A percentile compares a stretch with the other conserved stretches of the same genome.
These are phyloP conservation scores for Debaryomyces hansenii DNA, from an alignment of 805 yeast genomes.

Conservation along the genomic window DNA sequence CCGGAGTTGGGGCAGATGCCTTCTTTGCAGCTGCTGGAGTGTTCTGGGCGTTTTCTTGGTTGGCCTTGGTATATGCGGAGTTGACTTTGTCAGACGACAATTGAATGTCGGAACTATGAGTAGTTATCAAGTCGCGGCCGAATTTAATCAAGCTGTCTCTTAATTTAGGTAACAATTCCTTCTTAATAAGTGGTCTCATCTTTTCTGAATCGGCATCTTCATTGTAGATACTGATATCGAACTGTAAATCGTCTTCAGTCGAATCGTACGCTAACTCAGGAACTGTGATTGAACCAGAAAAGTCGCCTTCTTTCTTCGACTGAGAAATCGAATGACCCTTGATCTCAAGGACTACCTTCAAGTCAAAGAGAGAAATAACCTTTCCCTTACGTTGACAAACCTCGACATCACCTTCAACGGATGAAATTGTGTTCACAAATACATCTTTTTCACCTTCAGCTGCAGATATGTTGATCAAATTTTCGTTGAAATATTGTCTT, in stretches of 20 bases:
- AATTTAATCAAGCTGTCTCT: slow-evolving; percentile 61
- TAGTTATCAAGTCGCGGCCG: slow-evolving; percentile 72
- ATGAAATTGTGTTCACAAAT: slow-evolving; percentile 46
- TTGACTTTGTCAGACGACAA: slow-evolving; percentile 50
- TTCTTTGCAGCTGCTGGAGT: slow-evolving; percentile 24
- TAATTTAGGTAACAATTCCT: slow-evolving; percentile 65
- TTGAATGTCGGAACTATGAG: slow-evolving; percentile 87
- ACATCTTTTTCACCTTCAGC: slow-evolving; percentile 31
- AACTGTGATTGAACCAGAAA: slow-evolving; percentile 71
- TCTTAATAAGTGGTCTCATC: slow-evolving; percentile 50
- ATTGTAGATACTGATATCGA: slow-evolving; percentile 66
- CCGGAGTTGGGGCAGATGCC: slow-evolving; percentile 9
- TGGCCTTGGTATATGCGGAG: slow-evolving; percentile 46
- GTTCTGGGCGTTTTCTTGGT: slow-evolving; percentile 31
- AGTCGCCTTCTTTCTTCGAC: slow-evolving; percentile 32
- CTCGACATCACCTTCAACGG: slow-evolving; percentile 93
- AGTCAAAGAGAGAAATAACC: slow-evolving; percentile 86
- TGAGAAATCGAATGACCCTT: slow-evolving; percentile 39
- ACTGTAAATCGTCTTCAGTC: slow-evolving; percentile 81
- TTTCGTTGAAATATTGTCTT: slow-evolving; percentile 65
- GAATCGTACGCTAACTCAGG: slow-evolving; percentile 97
- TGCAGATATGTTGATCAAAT: slow-evolving; percentile 52
- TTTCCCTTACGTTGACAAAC: slow-evolving; percentile 97
- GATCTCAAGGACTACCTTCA: slow-evolving; percentile 63
- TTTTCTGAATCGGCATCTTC: slow-evolving; percentile 51